Evolutionary conservation across 2,329 filamentous ascomycete species (phyloP).

Genomic region (Neoarthrinium moseri): DNA sequence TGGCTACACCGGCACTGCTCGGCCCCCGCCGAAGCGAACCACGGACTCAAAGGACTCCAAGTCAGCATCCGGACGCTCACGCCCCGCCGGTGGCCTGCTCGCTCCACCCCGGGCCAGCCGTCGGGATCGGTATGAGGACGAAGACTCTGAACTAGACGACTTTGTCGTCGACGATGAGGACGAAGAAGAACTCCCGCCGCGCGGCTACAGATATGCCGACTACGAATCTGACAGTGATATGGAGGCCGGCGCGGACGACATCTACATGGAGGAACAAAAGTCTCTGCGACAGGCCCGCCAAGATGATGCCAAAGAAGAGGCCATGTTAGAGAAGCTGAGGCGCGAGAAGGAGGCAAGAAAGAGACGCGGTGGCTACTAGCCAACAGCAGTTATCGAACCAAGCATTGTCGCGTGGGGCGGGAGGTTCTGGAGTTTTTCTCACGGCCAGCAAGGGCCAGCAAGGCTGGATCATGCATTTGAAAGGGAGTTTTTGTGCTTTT

Average conservation of each 20-base stretch:
- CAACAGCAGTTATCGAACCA: too few relatives aligned
- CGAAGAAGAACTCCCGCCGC: slow-evolving; percentile 50
- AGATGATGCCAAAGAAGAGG: slow-evolving; percentile 59
- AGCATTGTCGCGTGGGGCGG: too few relatives aligned
- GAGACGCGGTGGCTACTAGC: slow-evolving; percentile 16
- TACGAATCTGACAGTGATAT: slow-evolving; percentile 73
- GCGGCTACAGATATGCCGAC: slow-evolving; percentile 33
- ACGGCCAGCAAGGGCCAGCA: not conserved
- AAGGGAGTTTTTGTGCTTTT: slow-evolving; percentile 7
- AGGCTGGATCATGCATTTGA: not conserved
- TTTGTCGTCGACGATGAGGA: slow-evolving; percentile 46
- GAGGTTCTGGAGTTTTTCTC: not conserved
- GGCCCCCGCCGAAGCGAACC: slow-evolving; percentile 46
- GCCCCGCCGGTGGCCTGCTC: slow-evolving; percentile 31
- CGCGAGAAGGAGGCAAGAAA: slow-evolving; percentile 30
- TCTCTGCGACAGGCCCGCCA: slow-evolving; percentile 62
- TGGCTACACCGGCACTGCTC: slow-evolving; percentile 64
- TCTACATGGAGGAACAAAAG: slow-evolving; percentile 67
- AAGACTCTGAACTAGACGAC: slow-evolving; percentile 62
- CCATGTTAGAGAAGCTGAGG: slow-evolving; percentile 41
- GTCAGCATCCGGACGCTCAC: slow-evolving; percentile 16
- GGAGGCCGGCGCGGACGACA: slow-evolving; percentile 73
- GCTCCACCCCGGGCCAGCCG: slow-evolving; percentile 30
- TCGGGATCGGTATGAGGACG: slow-evolving; percentile 48
- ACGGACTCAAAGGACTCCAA: slow-evolving; percentile 17